These are phyloP conservation scores for Colletotrichum sp. DNA, from an alignment of 2,329 filamentous ascomycete species.

Conservation along the genomic window DNA sequence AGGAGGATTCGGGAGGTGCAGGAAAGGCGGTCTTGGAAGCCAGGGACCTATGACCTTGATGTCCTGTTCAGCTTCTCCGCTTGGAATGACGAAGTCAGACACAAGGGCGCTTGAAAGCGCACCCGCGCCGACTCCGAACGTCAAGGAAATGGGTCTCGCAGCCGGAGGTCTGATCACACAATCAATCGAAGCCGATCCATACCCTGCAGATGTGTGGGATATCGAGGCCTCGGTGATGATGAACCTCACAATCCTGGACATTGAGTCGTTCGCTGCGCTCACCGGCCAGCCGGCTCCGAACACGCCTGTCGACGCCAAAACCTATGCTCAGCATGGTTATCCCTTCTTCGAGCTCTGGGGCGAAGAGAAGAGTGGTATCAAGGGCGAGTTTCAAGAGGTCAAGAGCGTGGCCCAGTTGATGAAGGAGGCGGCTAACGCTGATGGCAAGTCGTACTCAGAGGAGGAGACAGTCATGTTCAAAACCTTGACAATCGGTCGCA, in stretches of 20 bases:
- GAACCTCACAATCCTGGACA: conserved; percentile 45
- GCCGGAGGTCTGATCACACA: conserved; percentile 46
- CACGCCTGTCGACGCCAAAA: conserved; percentile 36
- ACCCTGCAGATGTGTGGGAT: conserved; percentile 33
- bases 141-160: conserved; percentile 38
- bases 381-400: conserved; percentile 20
- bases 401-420: conserved; percentile 24
- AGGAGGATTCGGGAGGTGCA: background rate
- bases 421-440: conserved; percentile 10
- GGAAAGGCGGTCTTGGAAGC: background rate
- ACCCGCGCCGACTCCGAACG: background rate
- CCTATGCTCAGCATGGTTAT: conserved; percentile 34
- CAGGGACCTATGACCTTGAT: background rate
- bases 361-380: conserved; percentile 21
- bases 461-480: conserved; percentile 16
- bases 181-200: conserved; percentile 34
- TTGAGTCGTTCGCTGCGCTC: conserved; percentile 33
- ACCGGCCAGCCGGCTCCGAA: conserved; percentile 37
- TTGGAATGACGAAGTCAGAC: background rate
- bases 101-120: background rate
- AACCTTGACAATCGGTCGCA: background rate
- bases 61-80: background rate
- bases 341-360: conserved; percentile 39
- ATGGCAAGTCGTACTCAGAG: background rate
- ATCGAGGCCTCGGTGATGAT: conserved; percentile 28